phyloP scores from a whole-genome alignment of 192 early-diverging fungal species.

The Geranomyces variabilis region DNA sequence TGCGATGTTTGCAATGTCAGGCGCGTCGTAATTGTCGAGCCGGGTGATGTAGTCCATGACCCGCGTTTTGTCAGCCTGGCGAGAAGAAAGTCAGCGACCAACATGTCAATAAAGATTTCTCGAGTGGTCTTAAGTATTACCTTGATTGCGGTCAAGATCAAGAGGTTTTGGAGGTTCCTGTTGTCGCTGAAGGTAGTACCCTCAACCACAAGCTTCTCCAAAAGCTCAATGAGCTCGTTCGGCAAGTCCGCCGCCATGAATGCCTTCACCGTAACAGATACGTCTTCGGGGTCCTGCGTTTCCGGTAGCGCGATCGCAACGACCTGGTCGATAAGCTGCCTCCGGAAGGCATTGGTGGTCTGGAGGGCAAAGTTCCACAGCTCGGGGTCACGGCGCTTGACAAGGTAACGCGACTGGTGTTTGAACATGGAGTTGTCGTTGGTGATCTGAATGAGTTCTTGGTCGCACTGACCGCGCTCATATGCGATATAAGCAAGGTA shows the following conservation, averaged over 20 bases:
- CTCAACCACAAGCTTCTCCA: conserved; percentile 96
- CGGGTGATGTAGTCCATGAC: conserved; percentile 97
- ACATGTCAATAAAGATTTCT: background rate
- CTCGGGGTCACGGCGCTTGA: conserved; percentile 80
- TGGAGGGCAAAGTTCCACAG: conserved; percentile 87
- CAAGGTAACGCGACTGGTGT: conserved; percentile 96
- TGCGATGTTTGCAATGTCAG: conserved; percentile 96
- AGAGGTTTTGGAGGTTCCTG: conserved; percentile 94
- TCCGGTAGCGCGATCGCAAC: conserved; percentile 92
- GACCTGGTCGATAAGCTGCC: conserved; percentile 92
- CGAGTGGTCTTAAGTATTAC: conserved; percentile 38
- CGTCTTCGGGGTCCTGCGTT: conserved; percentile 95
- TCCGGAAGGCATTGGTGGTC: conserved; percentile 77
- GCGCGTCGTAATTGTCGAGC: conserved; percentile 94
- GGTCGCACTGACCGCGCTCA: conserved; percentile 92
- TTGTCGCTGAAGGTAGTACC: conserved; percentile 92
- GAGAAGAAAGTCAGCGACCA: background rate
- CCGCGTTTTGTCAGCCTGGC: conserved; percentile 78
- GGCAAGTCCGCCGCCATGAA: conserved; percentile 97
- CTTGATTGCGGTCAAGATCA: conserved; percentile 96
- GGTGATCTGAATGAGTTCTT: conserved; percentile 92
- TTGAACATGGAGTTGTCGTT: conserved; percentile 99
- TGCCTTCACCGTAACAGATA: conserved; percentile 95
- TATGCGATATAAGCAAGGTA: conserved; percentile 94
- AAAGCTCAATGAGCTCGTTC: conserved; percentile 93